Evolutionary conservation across 2,329 filamentous ascomycete genomes (phyloP).

Genomic region (Pyrenophora seminiperda): DNA sequence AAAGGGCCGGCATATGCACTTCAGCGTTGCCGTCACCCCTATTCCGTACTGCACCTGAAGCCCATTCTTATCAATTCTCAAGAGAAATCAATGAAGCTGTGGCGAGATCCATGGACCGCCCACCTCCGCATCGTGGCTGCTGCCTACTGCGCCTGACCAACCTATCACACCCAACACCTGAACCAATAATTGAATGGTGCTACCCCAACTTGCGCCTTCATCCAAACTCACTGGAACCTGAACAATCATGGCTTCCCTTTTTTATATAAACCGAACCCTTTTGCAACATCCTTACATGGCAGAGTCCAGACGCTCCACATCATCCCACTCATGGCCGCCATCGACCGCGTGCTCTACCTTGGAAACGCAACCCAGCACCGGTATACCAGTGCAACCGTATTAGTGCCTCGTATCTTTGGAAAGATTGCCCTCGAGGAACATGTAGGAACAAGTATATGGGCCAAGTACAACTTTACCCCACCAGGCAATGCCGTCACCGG

Average conservation of each 20-base stretch:
- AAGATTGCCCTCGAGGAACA: neutral
- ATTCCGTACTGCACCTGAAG: neutral
- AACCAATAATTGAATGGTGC: neutral
- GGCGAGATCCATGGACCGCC: neutral
- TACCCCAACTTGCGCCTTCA: neutral
- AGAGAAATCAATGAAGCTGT: too few relatives aligned
- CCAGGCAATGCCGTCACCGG: neutral
- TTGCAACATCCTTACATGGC: too few relatives aligned
- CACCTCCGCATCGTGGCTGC: neutral
- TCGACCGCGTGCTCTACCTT: neutral
- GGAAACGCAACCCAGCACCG: slow-evolving; percentile 1
- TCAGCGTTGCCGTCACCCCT: neutral
- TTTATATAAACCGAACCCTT: too few relatives aligned
- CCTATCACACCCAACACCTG: neutral
- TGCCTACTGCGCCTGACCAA: neutral
- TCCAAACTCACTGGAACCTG: too few relatives aligned
- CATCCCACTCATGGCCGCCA: neutral
- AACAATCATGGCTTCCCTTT: too few relatives aligned
- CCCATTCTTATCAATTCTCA: neutral
- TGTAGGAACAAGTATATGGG: neutral
- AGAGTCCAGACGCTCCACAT: neutral
- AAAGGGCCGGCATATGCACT: neutral
- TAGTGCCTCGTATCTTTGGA: neutral
- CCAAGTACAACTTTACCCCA: neutral
- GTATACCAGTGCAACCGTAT: neutral